A percentile compares a stretch with the other conserved stretches of the same genome.
Evolutionary conservation across 768 basidiomycete species (phyloP).

Genomic region (Amanita muscaria): DNA sequence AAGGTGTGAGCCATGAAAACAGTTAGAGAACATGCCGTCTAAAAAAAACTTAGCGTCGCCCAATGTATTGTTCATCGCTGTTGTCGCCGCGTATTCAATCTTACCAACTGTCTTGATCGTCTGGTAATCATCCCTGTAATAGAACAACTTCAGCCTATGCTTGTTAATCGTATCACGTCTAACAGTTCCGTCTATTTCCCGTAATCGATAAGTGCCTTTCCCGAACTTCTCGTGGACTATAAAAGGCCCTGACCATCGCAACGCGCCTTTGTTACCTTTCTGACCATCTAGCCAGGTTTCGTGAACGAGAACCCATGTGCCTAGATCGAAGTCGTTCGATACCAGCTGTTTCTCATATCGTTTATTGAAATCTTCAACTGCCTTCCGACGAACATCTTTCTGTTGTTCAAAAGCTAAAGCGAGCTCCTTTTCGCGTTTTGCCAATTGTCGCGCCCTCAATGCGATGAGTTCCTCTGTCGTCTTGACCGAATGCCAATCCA

Average conservation of each 20-base stretch:
- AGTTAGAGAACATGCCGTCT: too few relatives aligned
- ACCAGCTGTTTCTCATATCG: constrained; percentile 11
- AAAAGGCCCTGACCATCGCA: constrained; percentile 23
- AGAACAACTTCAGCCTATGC: constrained; percentile 13
- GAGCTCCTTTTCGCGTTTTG: constrained; percentile 14
- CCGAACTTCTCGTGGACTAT: constrained; percentile 16
- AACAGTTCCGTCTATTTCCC: too few relatives aligned
- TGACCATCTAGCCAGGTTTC: constrained; percentile 22
- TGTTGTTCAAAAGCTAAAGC: constrained; percentile 10
- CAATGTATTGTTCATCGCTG: too few relatives aligned
- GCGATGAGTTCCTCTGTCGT: constrained; percentile 20
- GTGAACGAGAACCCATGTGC: constrained; percentile 23
- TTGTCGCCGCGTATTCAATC: too few relatives aligned
- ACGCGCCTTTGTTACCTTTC: constrained; percentile 21
- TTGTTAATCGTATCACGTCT: constrained; percentile 12
- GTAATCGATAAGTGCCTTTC: constrained; percentile 10
- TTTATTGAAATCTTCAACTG: constrained; percentile 18
- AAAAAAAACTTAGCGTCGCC: too few relatives aligned
- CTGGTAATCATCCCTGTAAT: constrained; percentile 12
- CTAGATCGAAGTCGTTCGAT: constrained; percentile 14
- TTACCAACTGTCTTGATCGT: constrained; percentile 6
- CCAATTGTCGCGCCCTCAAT: constrained; percentile 15
- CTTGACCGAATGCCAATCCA: constrained; percentile 17
- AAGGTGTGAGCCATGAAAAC: too few relatives aligned
- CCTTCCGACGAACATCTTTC: constrained; percentile 8